Base-by-base conservation (phyloP, 2,329 filamentous ascomycete species). In the Elsinoe australis region DNA sequence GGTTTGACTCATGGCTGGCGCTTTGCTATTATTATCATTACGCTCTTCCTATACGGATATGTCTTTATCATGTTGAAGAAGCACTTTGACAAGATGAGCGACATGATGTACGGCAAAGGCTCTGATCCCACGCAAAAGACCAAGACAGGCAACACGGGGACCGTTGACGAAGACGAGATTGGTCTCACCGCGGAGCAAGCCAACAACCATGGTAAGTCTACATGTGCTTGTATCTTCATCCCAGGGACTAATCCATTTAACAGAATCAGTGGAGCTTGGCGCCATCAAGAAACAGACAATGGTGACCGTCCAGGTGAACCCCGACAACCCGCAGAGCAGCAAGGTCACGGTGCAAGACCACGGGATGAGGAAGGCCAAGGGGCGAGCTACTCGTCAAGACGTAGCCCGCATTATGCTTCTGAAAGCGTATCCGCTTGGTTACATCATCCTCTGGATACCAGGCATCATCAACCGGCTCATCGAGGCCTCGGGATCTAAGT, bases 1-100 rank as follows among this genome's bases (percentile, higher is more conserved):
- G 64, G 58, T 1, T 59, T 73, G 41, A 68, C 67, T 0, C 70
- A 73, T 49, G 69, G 64, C 32, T 72, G 69, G 70, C 65, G 70
- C 4, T 64, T 72, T 42, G 59, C 62, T 12, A 67, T 72, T 31
- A 68, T 72, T 44, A 51, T 67, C 29, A 55, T 56, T 5, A 69
- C 67, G 1, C 60, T 71, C 14, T 56, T 51, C 28, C 68, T 71
- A 15, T 72, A 72, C 49, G 56, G 62, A 1, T 71, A 68, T 47
- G 64, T 73, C 15, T 70, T 68, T 54, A 52, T 63, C 34, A 64
- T 64, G 49, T 58, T 68, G 22, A 55, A 52, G 36, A 39, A 49
- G 18, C 52, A 51, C 17, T 58, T 54, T 35, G 44, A 47, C 12
- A 47, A 35, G 44, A 32, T 47, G 17, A 35, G 44, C 44, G 21